phyloP scores from a whole-genome alignment of 2,329 filamentous ascomycete species.

The Fusarium pseudocircinatum region DNA sequence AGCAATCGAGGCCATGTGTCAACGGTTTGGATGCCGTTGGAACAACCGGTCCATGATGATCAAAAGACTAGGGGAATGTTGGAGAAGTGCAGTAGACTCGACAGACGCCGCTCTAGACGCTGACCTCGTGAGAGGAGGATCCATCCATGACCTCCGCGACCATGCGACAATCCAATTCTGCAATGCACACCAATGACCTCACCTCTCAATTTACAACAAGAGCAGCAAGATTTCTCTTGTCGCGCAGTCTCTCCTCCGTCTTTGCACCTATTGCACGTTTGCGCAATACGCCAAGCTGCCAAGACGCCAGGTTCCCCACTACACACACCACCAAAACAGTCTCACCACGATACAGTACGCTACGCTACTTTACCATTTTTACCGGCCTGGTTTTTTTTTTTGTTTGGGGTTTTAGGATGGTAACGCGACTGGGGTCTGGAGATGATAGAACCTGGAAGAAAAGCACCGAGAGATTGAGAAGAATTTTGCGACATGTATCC shows the following conservation, averaged over 20 bases:
- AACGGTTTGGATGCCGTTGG: conserved; percentile 25
- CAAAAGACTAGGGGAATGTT: conserved; percentile 16
- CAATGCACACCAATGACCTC: conserved; percentile 40
- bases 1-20: conserved; percentile 1
- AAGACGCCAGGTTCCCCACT: conserved; percentile 38
- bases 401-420: not conserved
- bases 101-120: conserved; percentile 16
- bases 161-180: conserved; percentile 23
- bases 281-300: conserved; percentile 29
- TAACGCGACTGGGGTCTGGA: conserved; percentile 20
- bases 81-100: not conserved
- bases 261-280: conserved; percentile 19
- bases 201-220: conserved; percentile 29
- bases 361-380: conserved; percentile 4
- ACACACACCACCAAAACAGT: conserved; percentile 37
- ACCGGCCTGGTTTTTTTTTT: conserved; percentile 4
- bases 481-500: not conserved
- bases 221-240: conserved; percentile 23
- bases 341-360: conserved; percentile 13
- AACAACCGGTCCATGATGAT: conserved; percentile 17
- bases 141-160: conserved; percentile 7
- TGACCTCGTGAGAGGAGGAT: conserved; percentile 1
- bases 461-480: not conserved
- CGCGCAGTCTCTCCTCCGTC: conserved; percentile 1
- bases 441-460: conserved; percentile 16